These are phyloP conservation scores for Aspergillus sp. DNA, from an alignment of 2,329 filamentous ascomycete species.

Conservation along the genomic window DNA sequence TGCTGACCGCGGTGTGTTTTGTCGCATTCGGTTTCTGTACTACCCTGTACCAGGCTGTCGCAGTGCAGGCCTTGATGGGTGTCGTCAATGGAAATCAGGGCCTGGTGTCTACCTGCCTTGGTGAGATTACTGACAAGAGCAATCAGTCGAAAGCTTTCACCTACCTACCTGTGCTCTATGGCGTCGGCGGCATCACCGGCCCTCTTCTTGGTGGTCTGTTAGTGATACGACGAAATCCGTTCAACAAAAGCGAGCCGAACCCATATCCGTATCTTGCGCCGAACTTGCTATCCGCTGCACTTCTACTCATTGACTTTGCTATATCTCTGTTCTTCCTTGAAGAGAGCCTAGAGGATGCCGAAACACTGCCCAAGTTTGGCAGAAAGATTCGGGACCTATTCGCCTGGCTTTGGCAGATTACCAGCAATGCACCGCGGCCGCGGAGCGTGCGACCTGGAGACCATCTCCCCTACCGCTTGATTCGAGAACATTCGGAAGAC, in stretches of 20 bases:
- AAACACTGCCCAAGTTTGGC: slow-evolving; percentile 63
- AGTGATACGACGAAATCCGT: slow-evolving; percentile 66
- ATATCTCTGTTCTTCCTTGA: slow-evolving; percentile 81
- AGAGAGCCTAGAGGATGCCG: slow-evolving; percentile 76
- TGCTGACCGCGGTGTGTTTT: slow-evolving; percentile 82
- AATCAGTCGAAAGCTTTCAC: slow-evolving; percentile 95
- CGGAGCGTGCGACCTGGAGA: slow-evolving; percentile 58
- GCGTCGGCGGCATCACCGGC: slow-evolving; percentile 88
- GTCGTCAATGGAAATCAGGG: slow-evolving; percentile 93
- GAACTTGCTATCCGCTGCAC: slow-evolving; percentile 75
- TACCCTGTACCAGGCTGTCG: slow-evolving; percentile 79
- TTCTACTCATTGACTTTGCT: slow-evolving; percentile 74
- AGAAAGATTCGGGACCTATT: slow-evolving; percentile 65
- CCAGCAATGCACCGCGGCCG: slow-evolving; percentile 58
- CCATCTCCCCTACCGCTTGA: slow-evolving; percentile 33
- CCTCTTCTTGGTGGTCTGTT: slow-evolving; percentile 88
- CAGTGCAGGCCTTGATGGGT: slow-evolving; percentile 89
- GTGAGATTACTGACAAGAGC: slow-evolving; percentile 91
- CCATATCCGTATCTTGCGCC: slow-evolving; percentile 83
- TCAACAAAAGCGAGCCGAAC: slow-evolving; percentile 55
- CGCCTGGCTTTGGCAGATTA: slow-evolving; percentile 72
- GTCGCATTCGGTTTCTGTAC: slow-evolving; percentile 84
- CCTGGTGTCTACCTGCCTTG: slow-evolving; percentile 88
- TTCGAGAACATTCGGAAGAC: slow-evolving; percentile 30
- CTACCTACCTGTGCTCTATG: slow-evolving; percentile 95